A percentile compares a stretch with the other conserved stretches of the same genome.
These are phyloP conservation scores for Cladosporium oxysporum DNA, from an alignment of 2,329 filamentous ascomycete species.

Conservation along the genomic window DNA sequence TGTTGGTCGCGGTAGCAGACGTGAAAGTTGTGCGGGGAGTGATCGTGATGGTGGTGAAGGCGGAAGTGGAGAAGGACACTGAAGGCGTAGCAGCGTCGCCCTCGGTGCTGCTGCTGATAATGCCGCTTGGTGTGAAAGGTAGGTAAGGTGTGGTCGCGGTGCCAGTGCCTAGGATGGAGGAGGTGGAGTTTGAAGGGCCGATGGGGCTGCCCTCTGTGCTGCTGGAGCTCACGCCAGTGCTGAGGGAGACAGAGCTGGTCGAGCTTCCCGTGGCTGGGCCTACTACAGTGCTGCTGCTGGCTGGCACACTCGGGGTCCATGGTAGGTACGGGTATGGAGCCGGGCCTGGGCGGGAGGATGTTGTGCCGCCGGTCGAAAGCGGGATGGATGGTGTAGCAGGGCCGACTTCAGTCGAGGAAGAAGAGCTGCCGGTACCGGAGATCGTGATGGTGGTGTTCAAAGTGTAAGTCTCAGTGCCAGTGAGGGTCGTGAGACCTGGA, in stretches of 20 bases:
- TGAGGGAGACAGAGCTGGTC: background rate
- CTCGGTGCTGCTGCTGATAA: slow-evolving; percentile 5
- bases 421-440: background rate
- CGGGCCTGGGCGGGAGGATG: slow-evolving; percentile 44
- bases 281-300: background rate
- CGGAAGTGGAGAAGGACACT: slow-evolving; percentile 4
- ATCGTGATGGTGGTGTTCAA: slow-evolving; percentile 31
- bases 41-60: slow-evolving; percentile 20
- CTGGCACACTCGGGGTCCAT: slow-evolving; percentile 13
- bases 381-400: slow-evolving; percentile 23
- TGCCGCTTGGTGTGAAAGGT: slow-evolving; percentile 4
- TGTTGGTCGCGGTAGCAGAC: slow-evolving; percentile 19
- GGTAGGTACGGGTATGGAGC: slow-evolving; percentile 38
- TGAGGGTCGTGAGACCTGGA: slow-evolving; percentile 5
- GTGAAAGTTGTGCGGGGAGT: slow-evolving; percentile 3
- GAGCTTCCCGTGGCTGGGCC: slow-evolving; percentile 1
- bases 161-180: slow-evolving; percentile 23
- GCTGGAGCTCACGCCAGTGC: slow-evolving; percentile 1
- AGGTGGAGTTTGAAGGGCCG: slow-evolving; percentile 22
- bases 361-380: slow-evolving; percentile 37
- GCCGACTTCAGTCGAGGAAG: slow-evolving; percentile 11
- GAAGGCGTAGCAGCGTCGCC: slow-evolving; percentile 1
- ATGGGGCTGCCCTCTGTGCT: slow-evolving; percentile 23
- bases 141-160: slow-evolving; percentile 9
- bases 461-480: slow-evolving; percentile 22